A percentile compares a stretch with the other conserved stretches of the same genome.
Conservation (phyloP, 805 yeast species). For the Clavispora fructus region DNA sequence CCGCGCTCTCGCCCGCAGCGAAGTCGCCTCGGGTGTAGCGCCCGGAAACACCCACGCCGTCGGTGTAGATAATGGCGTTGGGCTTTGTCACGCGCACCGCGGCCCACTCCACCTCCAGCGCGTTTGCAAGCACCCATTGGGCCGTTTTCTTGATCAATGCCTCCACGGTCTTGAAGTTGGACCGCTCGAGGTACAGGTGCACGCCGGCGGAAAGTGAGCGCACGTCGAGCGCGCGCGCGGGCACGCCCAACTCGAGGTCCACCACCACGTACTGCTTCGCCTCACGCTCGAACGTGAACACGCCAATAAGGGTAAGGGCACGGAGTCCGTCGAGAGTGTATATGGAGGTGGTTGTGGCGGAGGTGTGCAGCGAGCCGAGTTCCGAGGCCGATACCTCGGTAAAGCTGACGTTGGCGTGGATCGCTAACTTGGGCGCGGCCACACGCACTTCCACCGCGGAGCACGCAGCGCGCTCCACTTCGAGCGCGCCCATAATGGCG, state of each 20-base stretch:
- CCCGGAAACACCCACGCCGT: constrained; percentile 86
- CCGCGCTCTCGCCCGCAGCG: constrained; percentile 13
- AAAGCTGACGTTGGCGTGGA: constrained; percentile 39
- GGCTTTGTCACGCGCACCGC: constrained; percentile 74
- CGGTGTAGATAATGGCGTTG: constrained; percentile 79
- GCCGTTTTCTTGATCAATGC: constrained; percentile 77
- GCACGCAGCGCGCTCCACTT: constrained; percentile 43
- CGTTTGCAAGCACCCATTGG: constrained; percentile 44
- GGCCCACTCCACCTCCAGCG: constrained; percentile 28
- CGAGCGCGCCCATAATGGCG: constrained; percentile 38
- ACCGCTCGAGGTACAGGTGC: constrained; percentile 58
- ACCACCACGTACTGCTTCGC: constrained; percentile 65
- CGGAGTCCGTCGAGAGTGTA: constrained; percentile 46
- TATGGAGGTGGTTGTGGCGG: not conserved
- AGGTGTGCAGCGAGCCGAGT: too few species aligned
- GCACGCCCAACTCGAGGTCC: constrained; percentile 46
- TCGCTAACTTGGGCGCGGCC: constrained; percentile 49
- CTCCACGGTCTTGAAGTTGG: constrained; percentile 88
- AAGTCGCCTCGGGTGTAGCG: constrained; percentile 43
- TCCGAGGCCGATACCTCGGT: not conserved
- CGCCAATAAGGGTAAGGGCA: constrained; percentile 80
- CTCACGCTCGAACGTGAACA: constrained; percentile 83
- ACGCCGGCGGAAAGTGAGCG: constrained; percentile 32
- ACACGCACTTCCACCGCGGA: constrained; percentile 35
- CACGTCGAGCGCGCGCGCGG: constrained; percentile 12